Evolutionary conservation across 495 filamentous ascomycete species (phyloP), one percentile per base, ranked within the genome.

Genomic region (Letharia lupina): DNA sequence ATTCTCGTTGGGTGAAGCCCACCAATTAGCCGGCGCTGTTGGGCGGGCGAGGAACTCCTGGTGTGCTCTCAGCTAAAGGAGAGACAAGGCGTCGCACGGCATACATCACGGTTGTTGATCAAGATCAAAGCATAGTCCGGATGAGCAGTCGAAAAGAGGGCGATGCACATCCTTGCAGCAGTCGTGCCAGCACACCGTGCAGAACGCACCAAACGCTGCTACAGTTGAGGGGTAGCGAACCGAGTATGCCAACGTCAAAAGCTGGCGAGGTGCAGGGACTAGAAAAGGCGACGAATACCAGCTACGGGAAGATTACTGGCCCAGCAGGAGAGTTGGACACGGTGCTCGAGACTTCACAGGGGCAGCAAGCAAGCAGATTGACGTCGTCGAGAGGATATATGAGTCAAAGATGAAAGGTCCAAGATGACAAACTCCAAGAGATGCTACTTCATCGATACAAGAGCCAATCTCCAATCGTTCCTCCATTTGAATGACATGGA

Each of bases 31-130:
- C 35, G 83, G 80, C 59, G 87, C 87, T 20, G 94, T 99, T 61
- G 94, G 92, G 31, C 94, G 91, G 58, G 85, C 83, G 62, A 99
- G 89, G 76, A 88, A 98, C 80, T 98, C 88, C 86, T 88, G 66
- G 33, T 40, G 16, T 61, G 31, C 37, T 54, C 44, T 70, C 45
- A 71, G 71, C 42, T 39, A 61, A 64, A 10, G 35, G 20, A 52
- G 44, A 63, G 60, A n/a, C 33, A 35, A 44, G 56, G 39, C 33
- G 2, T 50, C 28, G 28, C 61, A 33, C 61, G 56, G 66, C 75
- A 69, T 79, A 88, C 93, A 86, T 99, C 94, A 73, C 94, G 84
- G 74, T 99, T 99, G 78, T 91, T 88, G 74, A 97, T 80, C 60
- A 96, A 80, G 70, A 99, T 91, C 61, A 98, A 80, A 16, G 92